A percentile compares a stretch with the other conserved stretches of the same genome.
Evolutionary conservation across 345 rosid genomes (phyloP).

Genomic region (Dipteronia sinensis): DNA sequence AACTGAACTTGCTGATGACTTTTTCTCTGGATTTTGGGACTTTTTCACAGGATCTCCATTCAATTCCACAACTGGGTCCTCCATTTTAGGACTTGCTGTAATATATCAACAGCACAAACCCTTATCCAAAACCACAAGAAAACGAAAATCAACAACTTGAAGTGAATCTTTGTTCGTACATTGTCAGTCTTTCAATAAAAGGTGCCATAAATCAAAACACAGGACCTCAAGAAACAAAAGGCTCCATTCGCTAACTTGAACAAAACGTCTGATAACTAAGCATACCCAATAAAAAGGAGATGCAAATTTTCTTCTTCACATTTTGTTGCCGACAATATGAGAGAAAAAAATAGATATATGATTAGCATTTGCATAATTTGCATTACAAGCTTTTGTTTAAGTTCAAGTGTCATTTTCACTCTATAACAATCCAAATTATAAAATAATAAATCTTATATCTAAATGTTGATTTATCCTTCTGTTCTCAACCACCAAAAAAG

Average conservation of each 20-base stretch:
- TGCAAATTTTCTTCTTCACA: neutral
- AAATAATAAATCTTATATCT: neutral
- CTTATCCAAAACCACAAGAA: slow-evolving; percentile 31
- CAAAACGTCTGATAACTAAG: neutral
- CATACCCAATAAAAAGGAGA: neutral
- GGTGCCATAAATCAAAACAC: neutral
- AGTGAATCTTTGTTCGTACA: neutral
- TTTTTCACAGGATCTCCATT: slow-evolving; percentile 38
- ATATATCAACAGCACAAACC: slow-evolving; percentile 22
- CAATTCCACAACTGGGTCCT: slow-evolving; percentile 45
- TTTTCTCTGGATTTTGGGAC: slow-evolving; percentile 37
- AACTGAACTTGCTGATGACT: slow-evolving; percentile 34
- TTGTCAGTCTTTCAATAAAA: neutral
- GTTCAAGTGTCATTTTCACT: slow-evolving; percentile 32
- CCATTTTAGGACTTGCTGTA: slow-evolving; percentile 49
- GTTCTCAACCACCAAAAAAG: slow-evolving; percentile 29
- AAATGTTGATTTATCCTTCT: slow-evolving; percentile 2
- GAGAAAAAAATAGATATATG: neutral
- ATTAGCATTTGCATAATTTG: slow-evolving; percentile 8
- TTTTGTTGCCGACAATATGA: neutral
- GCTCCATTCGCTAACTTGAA: neutral
- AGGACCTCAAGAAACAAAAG: neutral
- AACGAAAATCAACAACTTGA: slow-evolving; percentile 17
- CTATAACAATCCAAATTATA: neutral
- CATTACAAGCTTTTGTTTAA: slow-evolving; percentile 12